These are phyloP conservation scores for Yamadazyma trypodendri DNA, from an alignment of 1,139 yeast species.

Conservation along the genomic window DNA sequence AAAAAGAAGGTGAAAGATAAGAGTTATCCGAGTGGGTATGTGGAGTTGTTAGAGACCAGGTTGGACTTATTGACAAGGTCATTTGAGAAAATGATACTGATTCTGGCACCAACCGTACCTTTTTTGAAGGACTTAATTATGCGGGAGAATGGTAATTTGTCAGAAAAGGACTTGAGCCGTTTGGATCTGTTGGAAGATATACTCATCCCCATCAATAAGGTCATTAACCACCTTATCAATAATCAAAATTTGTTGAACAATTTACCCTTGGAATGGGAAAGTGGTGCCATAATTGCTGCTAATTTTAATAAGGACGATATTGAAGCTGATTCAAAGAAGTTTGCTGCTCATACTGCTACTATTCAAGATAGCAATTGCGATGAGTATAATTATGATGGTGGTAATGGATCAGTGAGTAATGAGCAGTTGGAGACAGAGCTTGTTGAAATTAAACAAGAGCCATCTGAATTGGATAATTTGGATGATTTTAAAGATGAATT, in stretches of 20 bases:
- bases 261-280: slow-evolving; percentile 47
- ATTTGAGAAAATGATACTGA: slow-evolving; percentile 40
- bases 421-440: too few species aligned
- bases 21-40: slow-evolving; percentile 63
- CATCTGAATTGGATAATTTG: slow-evolving; percentile 12
- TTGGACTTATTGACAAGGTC: slow-evolving; percentile 60
- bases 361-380: neutral
- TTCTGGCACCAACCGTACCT: slow-evolving; percentile 36
- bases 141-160: slow-evolving; percentile 4
- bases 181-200: slow-evolving; percentile 9
- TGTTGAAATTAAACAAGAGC: slow-evolving; percentile 1
- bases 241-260: slow-evolving; percentile 36
- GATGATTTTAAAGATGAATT: slow-evolving; percentile 13
- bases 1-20: slow-evolving; percentile 62
- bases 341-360: slow-evolving; percentile 28
- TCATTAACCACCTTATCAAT: slow-evolving; percentile 43
- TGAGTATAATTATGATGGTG: neutral
- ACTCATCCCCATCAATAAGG: slow-evolving; percentile 48
- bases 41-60: slow-evolving; percentile 68
- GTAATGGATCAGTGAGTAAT: too few species aligned
- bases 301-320: slow-evolving; percentile 24
- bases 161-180: slow-evolving; percentile 4
- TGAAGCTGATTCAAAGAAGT: slow-evolving; percentile 25
- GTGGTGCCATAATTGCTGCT: slow-evolving; percentile 43
- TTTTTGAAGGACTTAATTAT: slow-evolving; percentile 25